phyloP scores from a whole-genome alignment of 495 filamentous ascomycete genomes.

The Penicillium turbatum region DNA sequence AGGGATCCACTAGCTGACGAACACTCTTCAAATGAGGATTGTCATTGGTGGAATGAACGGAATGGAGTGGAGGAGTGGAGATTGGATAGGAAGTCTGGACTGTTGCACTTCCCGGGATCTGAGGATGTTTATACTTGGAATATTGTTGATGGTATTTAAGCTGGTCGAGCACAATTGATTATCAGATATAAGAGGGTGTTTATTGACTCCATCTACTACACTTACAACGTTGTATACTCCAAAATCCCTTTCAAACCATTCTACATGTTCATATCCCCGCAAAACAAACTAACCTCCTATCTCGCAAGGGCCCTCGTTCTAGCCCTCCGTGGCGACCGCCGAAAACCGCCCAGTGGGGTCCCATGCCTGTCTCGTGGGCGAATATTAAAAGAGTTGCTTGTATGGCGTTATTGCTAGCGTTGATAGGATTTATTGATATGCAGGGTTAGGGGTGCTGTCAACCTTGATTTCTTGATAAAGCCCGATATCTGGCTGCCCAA shows the following conservation, averaged over 20 bases:
- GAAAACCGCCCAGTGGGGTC: constrained; percentile 12
- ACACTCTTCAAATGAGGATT: constrained; percentile 1
- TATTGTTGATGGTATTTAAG: neutral
- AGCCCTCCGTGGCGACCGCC: constrained; percentile 3
- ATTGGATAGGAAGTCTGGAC: constrained; percentile 18
- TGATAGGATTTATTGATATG: neutral
- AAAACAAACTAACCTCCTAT: neutral
- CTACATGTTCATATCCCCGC: neutral
- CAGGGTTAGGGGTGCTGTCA: neutral
- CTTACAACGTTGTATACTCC: neutral
- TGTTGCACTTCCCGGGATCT: neutral
- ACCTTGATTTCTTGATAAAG: neutral
- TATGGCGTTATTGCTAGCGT: constrained; percentile 5
- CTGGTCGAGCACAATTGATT: no score
- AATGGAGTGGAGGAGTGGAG: constrained; percentile 19
- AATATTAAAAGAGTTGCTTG: neutral
- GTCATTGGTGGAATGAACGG: constrained; percentile 20
- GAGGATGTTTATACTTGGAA: neutral
- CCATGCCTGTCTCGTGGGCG: constrained; percentile 1
- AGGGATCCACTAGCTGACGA: constrained; percentile 29
- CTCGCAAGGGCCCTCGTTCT: constrained; percentile 8
- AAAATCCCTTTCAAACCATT: no score
- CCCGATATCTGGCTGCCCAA: constrained; percentile 5
- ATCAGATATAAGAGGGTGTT: neutral
- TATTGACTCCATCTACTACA: neutral